Evolutionary conservation across 805 yeast genomes (phyloP), one percentile per base, ranked within the genome.

Genomic region (Candida pini): DNA sequence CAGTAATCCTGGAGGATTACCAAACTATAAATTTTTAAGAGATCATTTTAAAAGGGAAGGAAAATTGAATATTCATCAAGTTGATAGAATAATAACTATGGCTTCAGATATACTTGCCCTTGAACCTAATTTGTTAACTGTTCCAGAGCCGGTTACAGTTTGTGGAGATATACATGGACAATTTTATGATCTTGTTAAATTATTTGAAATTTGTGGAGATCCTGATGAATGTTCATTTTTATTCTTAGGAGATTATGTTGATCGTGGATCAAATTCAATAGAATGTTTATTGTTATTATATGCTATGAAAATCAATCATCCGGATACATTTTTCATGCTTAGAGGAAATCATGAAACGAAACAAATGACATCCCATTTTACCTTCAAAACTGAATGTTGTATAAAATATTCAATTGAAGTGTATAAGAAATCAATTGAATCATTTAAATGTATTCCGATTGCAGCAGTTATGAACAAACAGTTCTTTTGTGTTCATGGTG

Each of bases 131-230:
- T 54, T 90, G 47, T 63, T 90, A 33, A 69, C 70, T 14, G 82
- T 92, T 2, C 89, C 88, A 3, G 94, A 96, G 0, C 98, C 97
- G 1, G 85, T 90, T 3, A 89, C 96, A 0, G 88, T 90, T 3
- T 88, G 97, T 63, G 98, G 98, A 37, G 97, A 90, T 60, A 73
- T 89, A n/a, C 97, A 90, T 60, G 98, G 98, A 13, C 97, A 90
- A 58, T 87, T 75, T 57, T 89, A 73, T 57, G 98, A 90, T 58
- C 68, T 90, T 47, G 69, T 89, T 75, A 88, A 89, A 59, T 64
- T 90, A 28, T 85, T 90, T 53, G 97, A 90, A 55, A 90, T 88
- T 13, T 95, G 96, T 26, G 97, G 97, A 2, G 79, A 81, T 52
- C 96, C 97, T 9, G 50, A 50, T 26, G 60, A 54, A n/a, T 81